These are phyloP conservation scores for Aphanoascus verrucosus DNA, from an alignment of 2,329 filamentous ascomycete genomes.

Conservation along the genomic window DNA sequence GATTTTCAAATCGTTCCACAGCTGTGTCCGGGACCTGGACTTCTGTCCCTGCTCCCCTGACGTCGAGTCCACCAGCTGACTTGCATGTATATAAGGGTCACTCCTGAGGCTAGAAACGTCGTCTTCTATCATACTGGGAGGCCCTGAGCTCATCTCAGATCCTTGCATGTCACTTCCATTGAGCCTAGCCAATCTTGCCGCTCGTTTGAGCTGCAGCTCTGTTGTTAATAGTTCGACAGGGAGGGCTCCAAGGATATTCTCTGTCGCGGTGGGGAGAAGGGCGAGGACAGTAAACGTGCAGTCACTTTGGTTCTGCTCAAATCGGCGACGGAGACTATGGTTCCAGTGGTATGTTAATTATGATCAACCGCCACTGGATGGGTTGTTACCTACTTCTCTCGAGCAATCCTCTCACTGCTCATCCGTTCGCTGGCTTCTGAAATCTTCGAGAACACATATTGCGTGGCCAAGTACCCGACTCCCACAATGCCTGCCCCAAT, in stretches of 20 bases:
- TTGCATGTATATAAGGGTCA: slow-evolving; percentile 73
- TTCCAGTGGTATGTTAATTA: slow-evolving; percentile 1
- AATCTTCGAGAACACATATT: slow-evolving; percentile 86
- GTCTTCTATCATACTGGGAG: slow-evolving; percentile 67
- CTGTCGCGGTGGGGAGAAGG: slow-evolving; percentile 78
- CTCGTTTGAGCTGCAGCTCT: slow-evolving; percentile 89
- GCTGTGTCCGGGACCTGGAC: slow-evolving; percentile 71
- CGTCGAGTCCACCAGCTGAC: slow-evolving; percentile 55
- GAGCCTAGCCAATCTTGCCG: slow-evolving; percentile 54
- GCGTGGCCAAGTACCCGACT: slow-evolving; percentile 79
- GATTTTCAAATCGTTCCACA: slow-evolving; percentile 97
- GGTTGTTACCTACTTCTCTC: slow-evolving; percentile 68
- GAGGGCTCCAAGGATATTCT: slow-evolving; percentile 76
- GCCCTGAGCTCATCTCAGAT: slow-evolving; percentile 47
- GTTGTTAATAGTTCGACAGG: slow-evolving; percentile 88
- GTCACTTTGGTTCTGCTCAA: slow-evolving; percentile 98
- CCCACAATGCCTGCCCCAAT: slow-evolving; percentile 80
- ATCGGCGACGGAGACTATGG: slow-evolving; percentile 74
- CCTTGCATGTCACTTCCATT: slow-evolving; percentile 44
- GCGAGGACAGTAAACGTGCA: slow-evolving; percentile 98
- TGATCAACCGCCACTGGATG: not conserved
- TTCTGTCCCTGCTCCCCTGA: slow-evolving; percentile 40
- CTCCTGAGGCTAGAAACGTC: slow-evolving; percentile 72
- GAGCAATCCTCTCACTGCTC: slow-evolving; percentile 88
- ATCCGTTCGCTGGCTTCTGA: slow-evolving; percentile 90